Conservation (phyloP, 2,329 filamentous ascomycete genomes). For the Trichoderma hamatum region DNA sequence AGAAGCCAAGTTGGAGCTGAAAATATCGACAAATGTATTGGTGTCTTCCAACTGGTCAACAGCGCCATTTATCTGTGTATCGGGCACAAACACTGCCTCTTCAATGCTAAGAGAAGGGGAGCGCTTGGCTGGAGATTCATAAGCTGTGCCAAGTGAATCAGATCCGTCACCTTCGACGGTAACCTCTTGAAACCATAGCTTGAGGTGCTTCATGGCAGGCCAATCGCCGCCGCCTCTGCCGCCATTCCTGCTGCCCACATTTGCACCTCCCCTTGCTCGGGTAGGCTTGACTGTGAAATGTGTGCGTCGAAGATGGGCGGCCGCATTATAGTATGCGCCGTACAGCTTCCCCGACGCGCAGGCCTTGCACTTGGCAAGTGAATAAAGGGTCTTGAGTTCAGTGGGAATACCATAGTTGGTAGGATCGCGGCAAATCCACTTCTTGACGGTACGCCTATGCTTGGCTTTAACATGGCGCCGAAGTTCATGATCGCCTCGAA, state of each 20-base stretch:
- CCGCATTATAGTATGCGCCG: slow-evolving; percentile 91
- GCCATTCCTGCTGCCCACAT: slow-evolving; percentile 53
- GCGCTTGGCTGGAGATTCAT: background rate
- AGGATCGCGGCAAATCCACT: slow-evolving; percentile 63
- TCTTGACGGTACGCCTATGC: slow-evolving; percentile 61
- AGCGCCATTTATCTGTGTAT: background rate
- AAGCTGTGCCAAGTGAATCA: background rate
- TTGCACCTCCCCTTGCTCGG: slow-evolving; percentile 48
- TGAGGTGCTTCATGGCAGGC: slow-evolving; percentile 60
- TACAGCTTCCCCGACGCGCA: slow-evolving; percentile 79
- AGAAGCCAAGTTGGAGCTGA: background rate
- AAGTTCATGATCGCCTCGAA: slow-evolving; percentile 84
- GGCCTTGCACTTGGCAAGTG: slow-evolving; percentile 80
- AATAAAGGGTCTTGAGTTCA: slow-evolving; percentile 57
- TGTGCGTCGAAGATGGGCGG: slow-evolving; percentile 82
- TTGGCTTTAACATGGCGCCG: slow-evolving; percentile 67
- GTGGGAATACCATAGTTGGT: slow-evolving; percentile 42
- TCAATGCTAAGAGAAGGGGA: background rate
- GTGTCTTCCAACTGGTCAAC: background rate
- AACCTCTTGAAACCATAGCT: slow-evolving; percentile 62
- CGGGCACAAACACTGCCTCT: slow-evolving; percentile 25
- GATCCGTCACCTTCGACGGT: background rate
- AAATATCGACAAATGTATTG: background rate
- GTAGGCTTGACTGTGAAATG: slow-evolving; percentile 75
- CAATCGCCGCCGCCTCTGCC: slow-evolving; percentile 58